These are phyloP conservation scores for Kazachstania taianensis DNA, from an alignment of 805 yeast species.

Conservation along the genomic window DNA sequence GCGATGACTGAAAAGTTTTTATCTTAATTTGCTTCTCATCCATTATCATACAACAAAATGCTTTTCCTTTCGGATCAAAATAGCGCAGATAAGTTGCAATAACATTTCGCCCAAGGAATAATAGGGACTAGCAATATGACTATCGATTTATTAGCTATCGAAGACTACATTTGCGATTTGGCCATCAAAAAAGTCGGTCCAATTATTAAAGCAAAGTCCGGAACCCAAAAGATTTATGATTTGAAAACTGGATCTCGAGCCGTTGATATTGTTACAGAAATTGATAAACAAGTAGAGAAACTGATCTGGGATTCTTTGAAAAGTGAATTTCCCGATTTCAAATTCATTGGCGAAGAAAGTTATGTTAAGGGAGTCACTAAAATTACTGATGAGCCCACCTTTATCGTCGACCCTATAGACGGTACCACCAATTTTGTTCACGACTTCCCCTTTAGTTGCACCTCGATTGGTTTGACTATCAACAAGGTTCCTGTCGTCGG, in stretches of 20 bases:
- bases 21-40: no score
- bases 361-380: conserved; percentile 39
- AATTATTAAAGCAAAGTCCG: conserved; percentile 40
- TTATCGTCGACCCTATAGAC: conserved; percentile 56
- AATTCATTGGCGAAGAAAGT: conserved; percentile 55
- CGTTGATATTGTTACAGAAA: conserved; percentile 56
- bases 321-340: conserved; percentile 36
- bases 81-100: no score
- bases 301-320: conserved; percentile 27
- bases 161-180: conserved; percentile 18
- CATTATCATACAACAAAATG: no score
- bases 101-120: no score
- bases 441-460: conserved; percentile 52
- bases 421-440: conserved; percentile 61
- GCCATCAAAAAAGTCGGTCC: conserved; percentile 33
- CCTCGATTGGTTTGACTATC: conserved; percentile 49
- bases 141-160: conserved; percentile 19
- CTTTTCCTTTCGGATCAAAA: no score
- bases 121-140: conserved; percentile 9
- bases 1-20: no score
- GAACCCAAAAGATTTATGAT: conserved; percentile 30
- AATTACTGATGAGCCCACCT: conserved; percentile 45
- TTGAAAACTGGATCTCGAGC: conserved; percentile 29
- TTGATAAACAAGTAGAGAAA: conserved; percentile 48
- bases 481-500: conserved; percentile 46